Conservation (phyloP, 2,329 filamentous ascomycete species). For the Trichoderma pleuroti region DNA sequence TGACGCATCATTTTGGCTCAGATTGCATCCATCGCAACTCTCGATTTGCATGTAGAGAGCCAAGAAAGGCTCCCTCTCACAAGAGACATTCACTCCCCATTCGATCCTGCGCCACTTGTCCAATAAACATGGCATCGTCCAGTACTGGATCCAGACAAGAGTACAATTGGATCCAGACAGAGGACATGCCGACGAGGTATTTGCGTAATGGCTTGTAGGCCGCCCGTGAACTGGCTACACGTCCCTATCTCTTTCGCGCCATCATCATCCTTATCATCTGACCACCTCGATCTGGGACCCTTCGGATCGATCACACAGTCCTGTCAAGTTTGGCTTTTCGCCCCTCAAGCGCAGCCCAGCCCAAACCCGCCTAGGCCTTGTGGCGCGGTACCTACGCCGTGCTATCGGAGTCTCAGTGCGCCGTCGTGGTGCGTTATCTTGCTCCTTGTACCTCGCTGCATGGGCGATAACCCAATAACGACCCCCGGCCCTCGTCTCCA, state of each 20-base stretch:
- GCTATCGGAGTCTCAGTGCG: neutral
- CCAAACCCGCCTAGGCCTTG: conserved; percentile 11
- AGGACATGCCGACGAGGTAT: neutral
- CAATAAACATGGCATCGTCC: neutral
- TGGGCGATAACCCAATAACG: neutral
- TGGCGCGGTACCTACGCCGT: conserved; percentile 16
- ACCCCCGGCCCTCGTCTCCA: conserved; percentile 11
- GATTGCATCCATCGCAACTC: neutral
- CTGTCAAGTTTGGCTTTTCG: conserved; percentile 12
- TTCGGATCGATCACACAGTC: conserved; percentile 11
- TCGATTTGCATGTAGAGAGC: neutral
- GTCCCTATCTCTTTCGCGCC: neutral
- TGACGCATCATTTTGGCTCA: neutral
- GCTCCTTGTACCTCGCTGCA: conserved; percentile 7
- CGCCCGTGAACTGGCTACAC: neutral
- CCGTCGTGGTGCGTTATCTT: conserved; percentile 7
- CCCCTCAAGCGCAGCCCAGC: neutral
- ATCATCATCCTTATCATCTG: conserved; percentile 16
- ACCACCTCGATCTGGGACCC: conserved; percentile 15
- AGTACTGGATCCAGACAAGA: neutral
- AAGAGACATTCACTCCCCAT: neutral
- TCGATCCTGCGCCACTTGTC: neutral
- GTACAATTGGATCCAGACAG: neutral
- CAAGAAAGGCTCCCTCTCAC: neutral
- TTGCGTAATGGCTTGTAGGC: neutral